These are phyloP conservation scores for Beta vulgaris DNA, from an alignment of 148 eudicot species.

Conservation along the genomic window DNA sequence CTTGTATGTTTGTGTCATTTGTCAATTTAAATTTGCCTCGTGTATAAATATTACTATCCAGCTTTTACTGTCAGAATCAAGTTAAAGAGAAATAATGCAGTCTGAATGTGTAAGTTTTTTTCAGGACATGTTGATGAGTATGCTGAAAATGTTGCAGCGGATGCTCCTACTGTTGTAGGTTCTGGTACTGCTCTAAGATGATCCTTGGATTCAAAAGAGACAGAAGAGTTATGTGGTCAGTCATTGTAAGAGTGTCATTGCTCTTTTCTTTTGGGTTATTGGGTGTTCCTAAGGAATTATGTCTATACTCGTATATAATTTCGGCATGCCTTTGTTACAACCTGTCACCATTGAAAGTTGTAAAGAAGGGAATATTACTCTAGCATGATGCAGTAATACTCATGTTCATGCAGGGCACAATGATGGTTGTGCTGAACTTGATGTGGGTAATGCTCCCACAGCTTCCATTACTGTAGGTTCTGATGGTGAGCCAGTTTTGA, in stretches of 20 bases:
- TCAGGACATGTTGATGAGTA: neutral
- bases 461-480: neutral
- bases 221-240: neutral
- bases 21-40: neutral
- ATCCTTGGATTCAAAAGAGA: neutral
- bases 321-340: neutral
- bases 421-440: neutral
- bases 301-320: neutral
- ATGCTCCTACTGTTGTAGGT: neutral
- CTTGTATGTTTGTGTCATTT: neutral
- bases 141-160: neutral
- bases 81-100: neutral
- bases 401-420: constrained; percentile 4
- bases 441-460: neutral
- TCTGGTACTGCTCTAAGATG: neutral
- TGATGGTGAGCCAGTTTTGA: neutral
- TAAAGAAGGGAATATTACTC: neutral
- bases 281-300: neutral
- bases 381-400: neutral
- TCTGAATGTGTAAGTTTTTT: neutral
- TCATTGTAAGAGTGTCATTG: no score
- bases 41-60: neutral
- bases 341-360: neutral
- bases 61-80: neutral
- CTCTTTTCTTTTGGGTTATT: neutral